A percentile compares a stretch with the other conserved stretches of the same genome.
phyloP scores from a whole-genome alignment of 2,329 filamentous ascomycete genomes.

The Colletotrichum trifolii region DNA sequence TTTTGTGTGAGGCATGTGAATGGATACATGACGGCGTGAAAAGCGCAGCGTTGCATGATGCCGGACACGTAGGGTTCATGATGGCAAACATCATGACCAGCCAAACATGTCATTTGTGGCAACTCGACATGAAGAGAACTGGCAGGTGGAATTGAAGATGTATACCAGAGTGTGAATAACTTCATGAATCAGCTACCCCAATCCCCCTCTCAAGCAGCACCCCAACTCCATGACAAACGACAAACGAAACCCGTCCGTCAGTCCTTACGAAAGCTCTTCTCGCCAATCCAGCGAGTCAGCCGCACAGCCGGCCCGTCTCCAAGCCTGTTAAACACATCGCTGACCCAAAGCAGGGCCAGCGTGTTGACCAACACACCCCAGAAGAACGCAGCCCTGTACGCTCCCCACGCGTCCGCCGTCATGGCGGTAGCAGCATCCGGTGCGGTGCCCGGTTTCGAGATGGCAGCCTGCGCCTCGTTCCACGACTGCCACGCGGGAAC shows the following conservation, averaged over 20 bases:
- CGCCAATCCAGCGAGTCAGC: constrained; percentile 14
- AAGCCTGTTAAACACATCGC: constrained; percentile 19
- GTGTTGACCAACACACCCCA: constrained; percentile 11
- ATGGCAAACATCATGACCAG: too few relatives aligned
- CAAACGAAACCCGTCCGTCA: not conserved
- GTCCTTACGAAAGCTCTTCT: constrained; percentile 20
- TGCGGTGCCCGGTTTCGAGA: not conserved
- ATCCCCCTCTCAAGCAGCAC: too few relatives aligned
- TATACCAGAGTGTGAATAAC: too few relatives aligned
- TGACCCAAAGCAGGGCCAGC: constrained; percentile 16
- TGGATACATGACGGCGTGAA: too few relatives aligned
- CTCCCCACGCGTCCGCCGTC: not conserved
- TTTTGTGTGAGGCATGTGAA: too few relatives aligned
- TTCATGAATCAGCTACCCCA: too few relatives aligned
- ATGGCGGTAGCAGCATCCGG: not conserved
- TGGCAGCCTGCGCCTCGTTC: not conserved
- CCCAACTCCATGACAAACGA: too few relatives aligned
- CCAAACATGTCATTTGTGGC: not conserved
- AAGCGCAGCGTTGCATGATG: too few relatives aligned
- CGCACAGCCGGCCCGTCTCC: constrained; percentile 8
- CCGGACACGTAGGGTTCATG: too few relatives aligned
- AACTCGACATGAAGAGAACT: too few relatives aligned
- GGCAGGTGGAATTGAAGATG: too few relatives aligned
- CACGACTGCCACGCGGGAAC: not conserved
- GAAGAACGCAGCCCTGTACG: constrained; percentile 3